Conservation (phyloP, 2,329 filamentous ascomycete genomes). For the Pseudocercospora macadamiae region DNA sequence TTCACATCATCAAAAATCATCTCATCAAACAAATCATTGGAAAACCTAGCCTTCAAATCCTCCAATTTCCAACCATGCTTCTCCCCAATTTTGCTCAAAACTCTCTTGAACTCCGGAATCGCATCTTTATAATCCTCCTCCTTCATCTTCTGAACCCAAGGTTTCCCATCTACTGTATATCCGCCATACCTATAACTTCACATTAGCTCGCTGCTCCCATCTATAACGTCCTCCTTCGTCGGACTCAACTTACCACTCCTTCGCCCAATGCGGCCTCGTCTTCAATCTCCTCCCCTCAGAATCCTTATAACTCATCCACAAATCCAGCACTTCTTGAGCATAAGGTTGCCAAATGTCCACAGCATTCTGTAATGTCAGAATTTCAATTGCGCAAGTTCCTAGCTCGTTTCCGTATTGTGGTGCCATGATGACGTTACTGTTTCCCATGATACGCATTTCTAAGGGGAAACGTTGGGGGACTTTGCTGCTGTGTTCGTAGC, state of each 20-base stretch:
- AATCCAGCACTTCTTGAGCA: constrained; percentile 46
- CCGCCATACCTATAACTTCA: too few species aligned
- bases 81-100: constrained; percentile 10
- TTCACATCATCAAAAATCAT: constrained; percentile 15
- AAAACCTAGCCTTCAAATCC: constrained; percentile 18
- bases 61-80: constrained; percentile 20
- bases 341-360: constrained; percentile 47
- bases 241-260: constrained; percentile 48
- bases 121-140: constrained; percentile 10
- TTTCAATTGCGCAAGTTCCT: constrained; percentile 15
- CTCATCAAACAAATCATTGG: constrained; percentile 18
- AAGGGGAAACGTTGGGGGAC: constrained; percentile 35
- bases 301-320: constrained; percentile 46
- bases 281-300: constrained; percentile 38
- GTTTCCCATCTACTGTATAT: constrained; percentile 12
- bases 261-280: constrained; percentile 52
- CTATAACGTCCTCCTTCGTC: too few species aligned
- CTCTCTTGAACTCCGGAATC: constrained; percentile 13
- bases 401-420: constrained; percentile 16
- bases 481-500: constrained; percentile 39
- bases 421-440: constrained; percentile 15
- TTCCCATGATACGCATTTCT: constrained; percentile 20
- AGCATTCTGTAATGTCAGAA: constrained; percentile 40
- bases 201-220: too few species aligned
- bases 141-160: constrained; percentile 16